Evolutionary conservation across 1,284 basidiomycete species (phyloP), one percentile per base, ranked within the genome.

Genomic region (Ustilago shanxiensis): DNA sequence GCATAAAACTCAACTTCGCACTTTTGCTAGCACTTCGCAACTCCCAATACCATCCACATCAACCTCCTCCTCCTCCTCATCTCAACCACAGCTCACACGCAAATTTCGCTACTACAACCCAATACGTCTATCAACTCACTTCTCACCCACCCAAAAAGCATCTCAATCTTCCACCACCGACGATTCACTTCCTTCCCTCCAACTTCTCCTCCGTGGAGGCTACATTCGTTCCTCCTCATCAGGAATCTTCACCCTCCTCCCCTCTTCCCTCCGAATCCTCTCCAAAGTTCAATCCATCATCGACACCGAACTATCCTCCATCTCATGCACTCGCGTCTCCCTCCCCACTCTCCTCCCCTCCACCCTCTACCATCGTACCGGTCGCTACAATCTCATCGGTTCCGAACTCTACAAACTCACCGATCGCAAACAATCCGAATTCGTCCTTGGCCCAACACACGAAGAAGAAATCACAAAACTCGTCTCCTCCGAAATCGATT

Each of bases 401-500:
- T 78, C 70, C 60, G 86, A 87, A 77, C 81, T 87, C 7, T 87
- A 80, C 61, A 75, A 81, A 11, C 77, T 87, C 11, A 63, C 63
- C 28, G 86, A 87, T 58, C 72, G 86, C 0, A 79, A 77, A 18
- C 70, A 78, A 4, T 50, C 76, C n/a, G 78, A 87, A 20, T 83
- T 78, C 63, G 58, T 87, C 8, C 80, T 87, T 1, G 86, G 77
- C 11, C 86, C 86, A 1, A 87, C 87, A 2, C 84, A 86, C 57
- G 87, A 87, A 60, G 87, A 87, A 60, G 87, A 87, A 41, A 79
- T 87, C 31, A 87, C 86, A 2, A 68, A 73, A 26, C 68, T 87
- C 24, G 78, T 87, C 28, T 74, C 78, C 5, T 35, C 72, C 18
- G 84, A 86, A 26, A 64, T 86, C 33, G 75, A 82, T 10, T 79